Evolutionary conservation across 805 yeast species (phyloP).

Genomic region (Yarrowia alimentaria): DNA sequence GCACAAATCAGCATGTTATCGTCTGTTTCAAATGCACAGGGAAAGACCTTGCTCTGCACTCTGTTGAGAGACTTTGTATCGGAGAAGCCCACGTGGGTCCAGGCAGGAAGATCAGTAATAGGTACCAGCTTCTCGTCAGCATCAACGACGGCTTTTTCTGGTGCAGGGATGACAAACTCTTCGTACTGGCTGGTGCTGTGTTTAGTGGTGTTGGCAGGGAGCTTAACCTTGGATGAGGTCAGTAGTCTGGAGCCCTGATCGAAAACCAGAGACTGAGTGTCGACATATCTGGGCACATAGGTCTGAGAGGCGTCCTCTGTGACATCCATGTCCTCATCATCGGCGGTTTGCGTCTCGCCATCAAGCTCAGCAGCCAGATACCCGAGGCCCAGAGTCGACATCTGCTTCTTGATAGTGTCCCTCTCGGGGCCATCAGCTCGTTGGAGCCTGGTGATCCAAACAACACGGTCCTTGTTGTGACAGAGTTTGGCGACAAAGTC

Average conservation of each 20-base stretch:
- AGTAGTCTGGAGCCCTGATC: constrained; percentile 71
- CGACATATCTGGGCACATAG: constrained; percentile 50
- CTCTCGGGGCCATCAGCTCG: constrained; percentile 43
- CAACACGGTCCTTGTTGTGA: constrained; percentile 51
- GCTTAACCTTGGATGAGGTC: constrained; percentile 62
- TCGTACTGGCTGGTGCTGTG: constrained; percentile 73
- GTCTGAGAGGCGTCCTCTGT: constrained; percentile 1
- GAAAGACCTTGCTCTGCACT: constrained; percentile 79
- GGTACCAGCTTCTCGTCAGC: constrained; percentile 46
- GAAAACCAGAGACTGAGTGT: constrained; percentile 60
- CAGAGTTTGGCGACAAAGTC: constrained; percentile 51
- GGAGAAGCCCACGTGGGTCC: constrained; percentile 81
- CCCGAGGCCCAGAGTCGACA: constrained; percentile 47
- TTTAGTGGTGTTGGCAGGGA: constrained; percentile 84
- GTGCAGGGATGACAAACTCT: constrained; percentile 90
- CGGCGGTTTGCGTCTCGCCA: constrained; percentile 33
- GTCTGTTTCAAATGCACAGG: constrained; percentile 70
- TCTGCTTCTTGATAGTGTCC: constrained; percentile 43
- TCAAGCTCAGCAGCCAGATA: constrained; percentile 44
- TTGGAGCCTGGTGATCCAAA: constrained; percentile 54
- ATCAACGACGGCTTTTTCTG: constrained; percentile 46
- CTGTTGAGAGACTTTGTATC: constrained; percentile 66
- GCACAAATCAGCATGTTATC: constrained; percentile 83
- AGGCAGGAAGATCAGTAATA: constrained; percentile 65
- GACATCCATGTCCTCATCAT: constrained; percentile 34